Evolutionary conservation across 192 early-diverging fungal genomes (phyloP).

Genomic region (Rhizophagus sp.): DNA sequence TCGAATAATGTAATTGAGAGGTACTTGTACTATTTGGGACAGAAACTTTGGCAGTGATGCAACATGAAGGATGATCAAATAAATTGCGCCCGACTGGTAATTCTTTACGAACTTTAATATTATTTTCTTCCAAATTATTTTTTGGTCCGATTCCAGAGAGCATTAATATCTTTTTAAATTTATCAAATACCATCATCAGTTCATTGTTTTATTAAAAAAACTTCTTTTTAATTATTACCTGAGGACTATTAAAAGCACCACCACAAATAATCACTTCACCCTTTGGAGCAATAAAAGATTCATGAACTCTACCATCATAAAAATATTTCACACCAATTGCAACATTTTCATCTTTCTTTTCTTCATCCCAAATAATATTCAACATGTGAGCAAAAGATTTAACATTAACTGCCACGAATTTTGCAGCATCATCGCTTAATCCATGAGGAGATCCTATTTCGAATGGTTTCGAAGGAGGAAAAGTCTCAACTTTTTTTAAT

Average conservation of each 20-base stretch:
- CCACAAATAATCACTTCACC: slow-evolving; percentile 1
- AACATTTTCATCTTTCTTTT: not conserved
- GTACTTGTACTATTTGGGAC: not conserved
- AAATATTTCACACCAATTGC: not conserved
- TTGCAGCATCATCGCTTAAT: not conserved
- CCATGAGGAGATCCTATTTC: not conserved
- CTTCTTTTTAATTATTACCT: not conserved
- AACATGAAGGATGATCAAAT: not conserved
- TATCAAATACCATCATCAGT: not conserved
- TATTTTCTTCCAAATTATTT: not conserved
- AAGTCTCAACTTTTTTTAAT: not conserved
- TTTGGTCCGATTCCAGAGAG: slow-evolving; percentile 7
- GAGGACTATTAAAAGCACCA: slow-evolving; percentile 5
- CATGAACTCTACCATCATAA: not conserved
- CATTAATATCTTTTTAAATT: slow-evolving; percentile 7
- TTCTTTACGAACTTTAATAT: slow-evolving; percentile 12
- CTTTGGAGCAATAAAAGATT: slow-evolving; percentile 10
- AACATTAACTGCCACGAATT: not conserved
- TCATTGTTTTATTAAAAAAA: not conserved
- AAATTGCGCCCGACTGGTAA: not conserved
- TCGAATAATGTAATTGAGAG: not conserved
- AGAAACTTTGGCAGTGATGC: not conserved
- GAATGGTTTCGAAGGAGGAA: not conserved
- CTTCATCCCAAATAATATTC: slow-evolving; percentile 9
- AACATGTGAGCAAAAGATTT: not conserved